These are phyloP conservation scores for Peronosclerospora sorghi DNA, from an alignment of 352 stramenopile species.

Conservation along the genomic window DNA sequence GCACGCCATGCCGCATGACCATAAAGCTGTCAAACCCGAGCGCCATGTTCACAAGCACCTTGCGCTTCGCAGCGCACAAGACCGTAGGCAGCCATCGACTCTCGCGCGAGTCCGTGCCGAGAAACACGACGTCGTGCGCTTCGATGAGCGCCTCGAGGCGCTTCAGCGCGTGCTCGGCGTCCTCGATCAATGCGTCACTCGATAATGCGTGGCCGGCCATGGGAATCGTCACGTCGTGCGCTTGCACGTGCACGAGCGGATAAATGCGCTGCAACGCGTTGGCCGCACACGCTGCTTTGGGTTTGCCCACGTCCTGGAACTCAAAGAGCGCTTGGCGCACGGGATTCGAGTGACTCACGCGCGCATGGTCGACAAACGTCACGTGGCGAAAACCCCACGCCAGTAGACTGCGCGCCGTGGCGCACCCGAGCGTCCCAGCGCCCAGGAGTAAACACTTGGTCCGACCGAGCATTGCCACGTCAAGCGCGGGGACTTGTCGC, in stretches of 20 bases:
- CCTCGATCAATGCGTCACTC: constrained; percentile 40
- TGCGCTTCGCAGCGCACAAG: constrained; percentile 87
- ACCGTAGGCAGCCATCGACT: constrained; percentile 97
- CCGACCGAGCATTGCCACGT: constrained; percentile 83
- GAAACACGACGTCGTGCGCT: constrained; percentile 92
- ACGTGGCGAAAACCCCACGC: constrained; percentile 97
- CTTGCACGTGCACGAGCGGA: constrained; percentile 82
- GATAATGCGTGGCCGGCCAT: constrained; percentile 95
- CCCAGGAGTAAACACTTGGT: constrained; percentile 94
- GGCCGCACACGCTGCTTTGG: constrained; percentile 91
- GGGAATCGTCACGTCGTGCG: constrained; percentile 92
- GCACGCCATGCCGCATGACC: constrained; percentile 94
- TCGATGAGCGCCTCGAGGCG: constrained; percentile 86
- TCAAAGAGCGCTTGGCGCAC: constrained; percentile 95
- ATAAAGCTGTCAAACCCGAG: constrained; percentile 95
- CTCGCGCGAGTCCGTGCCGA: constrained; percentile 97
- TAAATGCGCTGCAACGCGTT: constrained; percentile 88
- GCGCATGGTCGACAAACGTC: constrained; percentile 96
- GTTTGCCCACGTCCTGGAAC: constrained; percentile 89
- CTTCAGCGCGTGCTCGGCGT: constrained; percentile 58
- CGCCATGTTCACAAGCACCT: constrained; percentile 74
- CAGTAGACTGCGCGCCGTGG: constrained; percentile 89
- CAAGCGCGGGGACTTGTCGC: constrained; percentile 90
- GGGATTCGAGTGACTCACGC: constrained; percentile 96
- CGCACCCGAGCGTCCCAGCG: constrained; percentile 94